phyloP scores from a whole-genome alignment of 2,329 filamentous ascomycete genomes.

The Fonsecaea multimorphosa region DNA sequence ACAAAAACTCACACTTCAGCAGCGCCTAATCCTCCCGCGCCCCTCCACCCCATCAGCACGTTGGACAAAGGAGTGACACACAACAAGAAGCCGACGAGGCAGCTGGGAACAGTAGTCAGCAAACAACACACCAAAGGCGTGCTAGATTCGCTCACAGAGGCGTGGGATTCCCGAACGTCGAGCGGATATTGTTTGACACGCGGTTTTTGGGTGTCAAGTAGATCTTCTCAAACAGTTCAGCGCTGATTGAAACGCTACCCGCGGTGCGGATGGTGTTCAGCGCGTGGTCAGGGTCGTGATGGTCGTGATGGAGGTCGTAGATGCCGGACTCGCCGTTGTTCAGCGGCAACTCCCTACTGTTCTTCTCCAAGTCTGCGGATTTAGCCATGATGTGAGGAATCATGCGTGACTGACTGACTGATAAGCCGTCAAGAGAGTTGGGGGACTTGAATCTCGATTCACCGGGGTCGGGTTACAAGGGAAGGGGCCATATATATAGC shows the following conservation, averaged over 20 bases:
- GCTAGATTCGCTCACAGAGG: not conserved
- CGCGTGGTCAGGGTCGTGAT: conserved; percentile 42
- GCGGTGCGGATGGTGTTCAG: conserved; percentile 56
- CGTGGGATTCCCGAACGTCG: conserved; percentile 1
- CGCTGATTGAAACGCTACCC: conserved; percentile 52
- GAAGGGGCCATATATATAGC: no score
- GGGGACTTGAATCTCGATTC: no score
- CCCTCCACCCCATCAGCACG: conserved; percentile 64
- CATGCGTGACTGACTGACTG: no score
- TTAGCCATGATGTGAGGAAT: no score
- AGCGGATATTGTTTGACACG: conserved; percentile 41
- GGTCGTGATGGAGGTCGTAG: conserved; percentile 39
- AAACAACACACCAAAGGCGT: no score
- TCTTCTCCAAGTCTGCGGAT: no score
- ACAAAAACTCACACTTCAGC: conserved; percentile 45
- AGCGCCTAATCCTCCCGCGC: conserved; percentile 60
- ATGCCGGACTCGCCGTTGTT: no score
- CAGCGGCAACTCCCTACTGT: no score
- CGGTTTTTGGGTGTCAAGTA: conserved; percentile 45
- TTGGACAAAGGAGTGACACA: conserved; percentile 61
- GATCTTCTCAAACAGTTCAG: conserved; percentile 46
- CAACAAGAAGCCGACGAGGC: conserved; percentile 57
- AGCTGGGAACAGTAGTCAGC: not conserved
- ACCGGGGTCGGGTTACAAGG: no score
- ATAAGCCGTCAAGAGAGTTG: no score